Conservation (phyloP, 768 basidiomycete genomes). For the Bullera alba region DNA sequence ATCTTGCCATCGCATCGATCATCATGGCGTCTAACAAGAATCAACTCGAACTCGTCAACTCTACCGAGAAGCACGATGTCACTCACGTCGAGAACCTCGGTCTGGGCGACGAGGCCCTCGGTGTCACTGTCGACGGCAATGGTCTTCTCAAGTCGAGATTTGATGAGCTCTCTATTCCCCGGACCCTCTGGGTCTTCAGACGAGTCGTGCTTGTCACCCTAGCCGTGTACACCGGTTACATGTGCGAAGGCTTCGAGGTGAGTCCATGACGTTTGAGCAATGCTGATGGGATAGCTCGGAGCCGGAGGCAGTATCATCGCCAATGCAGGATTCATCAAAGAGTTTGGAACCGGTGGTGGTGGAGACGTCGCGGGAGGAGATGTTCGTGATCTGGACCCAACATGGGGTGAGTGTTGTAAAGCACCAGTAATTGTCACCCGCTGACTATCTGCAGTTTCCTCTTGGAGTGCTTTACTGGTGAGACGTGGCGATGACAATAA, state of each 20-base stretch:
- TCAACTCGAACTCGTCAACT: too few relatives aligned
- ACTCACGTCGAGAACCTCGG: neutral
- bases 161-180: slow-evolving; percentile 10
- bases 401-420: slow-evolving; percentile 3
- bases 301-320: slow-evolving; percentile 6
- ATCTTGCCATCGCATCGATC: too few relatives aligned
- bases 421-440: neutral
- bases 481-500: too few relatives aligned
- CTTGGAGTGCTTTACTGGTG: slow-evolving; percentile 8
- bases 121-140: neutral
- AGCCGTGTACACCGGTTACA: slow-evolving; percentile 10
- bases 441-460: slow-evolving; percentile 1
- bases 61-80: neutral
- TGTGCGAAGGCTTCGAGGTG: slow-evolving; percentile 14
- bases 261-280: neutral
- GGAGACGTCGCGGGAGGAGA: too few relatives aligned
- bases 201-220: slow-evolving; percentile 2
- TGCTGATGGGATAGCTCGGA: neutral
- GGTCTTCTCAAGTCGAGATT: slow-evolving; percentile 6
- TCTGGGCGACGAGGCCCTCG: neutral
- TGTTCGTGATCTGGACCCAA: slow-evolving; percentile 3
- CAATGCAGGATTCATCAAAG: slow-evolving; percentile 7
- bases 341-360: slow-evolving; percentile 5
- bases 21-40: too few relatives aligned
- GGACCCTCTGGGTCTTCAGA: slow-evolving; percentile 10